Percentiles rank a stretch among this genome's conserved stretches.
These are phyloP conservation scores for Alternaria longipes DNA, from an alignment of 2,329 filamentous ascomycete genomes.

Conservation along the genomic window DNA sequence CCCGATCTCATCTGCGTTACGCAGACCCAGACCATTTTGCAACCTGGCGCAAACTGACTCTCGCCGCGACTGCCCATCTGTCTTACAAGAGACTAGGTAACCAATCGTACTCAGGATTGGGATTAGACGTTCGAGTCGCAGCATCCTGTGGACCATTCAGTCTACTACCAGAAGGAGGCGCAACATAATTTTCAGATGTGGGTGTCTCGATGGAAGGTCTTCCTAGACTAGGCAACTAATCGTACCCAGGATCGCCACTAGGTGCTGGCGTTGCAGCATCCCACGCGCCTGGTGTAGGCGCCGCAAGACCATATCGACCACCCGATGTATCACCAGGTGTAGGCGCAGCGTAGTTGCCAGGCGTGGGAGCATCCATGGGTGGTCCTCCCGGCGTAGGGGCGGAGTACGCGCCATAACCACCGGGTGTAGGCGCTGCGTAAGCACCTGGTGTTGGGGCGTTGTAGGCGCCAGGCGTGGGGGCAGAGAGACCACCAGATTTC, in stretches of 20 bases:
- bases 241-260: conserved; percentile 38
- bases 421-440: conserved; percentile 49
- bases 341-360: conserved; percentile 52
- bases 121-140: conserved; percentile 44
- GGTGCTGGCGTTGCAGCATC: conserved; percentile 59
- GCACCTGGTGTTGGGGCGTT: conserved; percentile 49
- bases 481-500: conserved; percentile 41
- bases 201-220: conserved; percentile 50
- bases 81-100: conserved; percentile 7
- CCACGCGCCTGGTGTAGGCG: conserved; percentile 68
- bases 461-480: conserved; percentile 46
- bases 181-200: conserved; percentile 52
- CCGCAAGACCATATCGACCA: conserved; percentile 52
- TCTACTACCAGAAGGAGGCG: conserved; percentile 49
- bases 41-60: conserved; percentile 1
- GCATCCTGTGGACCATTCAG: conserved; percentile 57
- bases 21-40: background rate
- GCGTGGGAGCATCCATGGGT: conserved; percentile 52
- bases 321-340: conserved; percentile 46
- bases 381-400: conserved; percentile 50
- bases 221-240: conserved; percentile 28
- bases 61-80: background rate
- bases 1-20: background rate
- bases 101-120: conserved; percentile 34
- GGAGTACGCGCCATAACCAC: conserved; percentile 47